A percentile compares a stretch with the other conserved stretches of the same genome.
phyloP scores from a whole-genome alignment of 257 asterid species.

The Nemophila menziesii region DNA sequence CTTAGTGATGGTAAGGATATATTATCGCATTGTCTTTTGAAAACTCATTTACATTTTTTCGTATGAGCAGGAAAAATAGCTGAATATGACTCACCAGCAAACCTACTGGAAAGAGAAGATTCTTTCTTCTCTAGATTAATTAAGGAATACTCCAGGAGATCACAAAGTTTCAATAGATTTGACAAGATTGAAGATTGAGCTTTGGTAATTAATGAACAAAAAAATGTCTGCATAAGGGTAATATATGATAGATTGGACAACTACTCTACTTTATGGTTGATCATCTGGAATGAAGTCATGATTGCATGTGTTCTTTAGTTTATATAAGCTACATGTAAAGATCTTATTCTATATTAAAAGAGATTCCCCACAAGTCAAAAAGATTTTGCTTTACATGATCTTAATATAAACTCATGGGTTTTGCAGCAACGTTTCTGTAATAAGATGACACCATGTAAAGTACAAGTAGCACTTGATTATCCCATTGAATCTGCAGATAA shows the following conservation, averaged over 20 bases:
- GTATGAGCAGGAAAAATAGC: slow-evolving; percentile 93
- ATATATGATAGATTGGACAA: background rate
- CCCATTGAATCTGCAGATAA: too few relatives aligned
- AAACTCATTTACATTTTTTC: slow-evolving; percentile 2
- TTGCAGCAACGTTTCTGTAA: too few relatives aligned
- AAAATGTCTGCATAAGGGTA: background rate
- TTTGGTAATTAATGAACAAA: too few relatives aligned
- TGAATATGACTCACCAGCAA: slow-evolving; percentile 75
- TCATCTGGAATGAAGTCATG: background rate
- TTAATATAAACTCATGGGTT: too few relatives aligned
- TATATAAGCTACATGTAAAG: background rate
- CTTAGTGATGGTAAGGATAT: slow-evolving; percentile 82
- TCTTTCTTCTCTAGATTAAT: slow-evolving; percentile 87
- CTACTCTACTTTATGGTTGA: too few relatives aligned
- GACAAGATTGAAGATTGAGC: slow-evolving; percentile 29
- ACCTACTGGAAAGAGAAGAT: slow-evolving; percentile 75
- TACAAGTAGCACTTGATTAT: too few relatives aligned
- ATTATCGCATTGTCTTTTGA: slow-evolving; percentile 5
- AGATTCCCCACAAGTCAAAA: too few relatives aligned
- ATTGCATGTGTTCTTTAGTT: background rate
- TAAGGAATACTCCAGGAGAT: slow-evolving; percentile 81
- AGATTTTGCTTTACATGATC: too few relatives aligned
- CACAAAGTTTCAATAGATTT: slow-evolving; percentile 44
- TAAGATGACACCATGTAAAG: too few relatives aligned
- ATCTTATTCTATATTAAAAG: too few relatives aligned